These are phyloP conservation scores for Nicotiana knightiana DNA, from an alignment of 257 asterid species.

Conservation along the genomic window DNA sequence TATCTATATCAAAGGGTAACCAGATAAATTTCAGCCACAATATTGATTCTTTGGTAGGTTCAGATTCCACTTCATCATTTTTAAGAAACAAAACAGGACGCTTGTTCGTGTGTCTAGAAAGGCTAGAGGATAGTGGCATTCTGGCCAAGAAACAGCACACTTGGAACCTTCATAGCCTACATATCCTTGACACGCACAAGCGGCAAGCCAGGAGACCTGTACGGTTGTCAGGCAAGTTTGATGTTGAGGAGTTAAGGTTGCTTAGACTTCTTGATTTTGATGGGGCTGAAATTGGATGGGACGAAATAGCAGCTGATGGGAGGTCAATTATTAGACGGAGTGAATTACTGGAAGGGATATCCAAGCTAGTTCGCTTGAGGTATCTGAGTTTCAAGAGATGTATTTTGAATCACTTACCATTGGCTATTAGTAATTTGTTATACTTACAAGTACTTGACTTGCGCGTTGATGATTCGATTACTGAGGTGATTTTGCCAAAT, in stretches of 20 bases:
- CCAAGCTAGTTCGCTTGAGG: slow-evolving; percentile 13
- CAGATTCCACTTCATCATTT: too few species aligned
- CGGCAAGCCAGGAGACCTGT: background rate
- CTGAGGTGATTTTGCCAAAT: background rate
- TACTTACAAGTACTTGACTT: slow-evolving; percentile 15
- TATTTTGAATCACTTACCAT: background rate
- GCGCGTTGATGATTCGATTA: background rate
- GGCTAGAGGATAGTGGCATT: background rate
- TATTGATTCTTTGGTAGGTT: background rate
- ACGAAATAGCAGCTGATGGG: background rate
- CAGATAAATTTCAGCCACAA: background rate
- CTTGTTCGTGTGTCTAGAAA: background rate
- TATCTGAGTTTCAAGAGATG: slow-evolving; percentile 5
- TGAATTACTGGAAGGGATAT: background rate
- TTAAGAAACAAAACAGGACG: background rate
- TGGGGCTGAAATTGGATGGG: background rate
- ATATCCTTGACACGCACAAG: background rate
- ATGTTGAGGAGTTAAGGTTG: background rate
- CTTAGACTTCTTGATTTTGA: background rate
- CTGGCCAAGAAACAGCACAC: background rate
- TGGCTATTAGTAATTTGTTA: slow-evolving; percentile 9
- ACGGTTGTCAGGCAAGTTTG: background rate
- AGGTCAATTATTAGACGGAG: too few species aligned
- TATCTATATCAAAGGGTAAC: background rate
- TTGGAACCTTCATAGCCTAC: background rate